Evolutionary conservation across 345 rosid genomes (phyloP).

Genomic region (Rubroshorea leprosula): DNA sequence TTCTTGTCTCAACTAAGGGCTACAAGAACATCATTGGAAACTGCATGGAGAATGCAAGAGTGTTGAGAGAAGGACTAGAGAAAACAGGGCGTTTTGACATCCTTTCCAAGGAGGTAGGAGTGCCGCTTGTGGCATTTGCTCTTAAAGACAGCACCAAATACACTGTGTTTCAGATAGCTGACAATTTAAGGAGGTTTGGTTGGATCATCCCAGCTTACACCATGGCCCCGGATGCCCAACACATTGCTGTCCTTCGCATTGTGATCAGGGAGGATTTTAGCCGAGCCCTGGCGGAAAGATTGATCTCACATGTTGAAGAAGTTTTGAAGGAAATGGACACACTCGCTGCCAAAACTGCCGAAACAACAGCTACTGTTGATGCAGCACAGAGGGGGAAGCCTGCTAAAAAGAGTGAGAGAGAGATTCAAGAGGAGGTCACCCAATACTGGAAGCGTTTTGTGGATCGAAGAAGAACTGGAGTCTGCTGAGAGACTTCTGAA

Average conservation of each 20-base stretch:
- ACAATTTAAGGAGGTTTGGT: slow-evolving; percentile 45
- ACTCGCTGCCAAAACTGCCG: slow-evolving; percentile 17
- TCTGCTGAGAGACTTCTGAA: too few species aligned
- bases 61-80: slow-evolving; percentile 56
- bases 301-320: slow-evolving; percentile 40
- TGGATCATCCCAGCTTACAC: slow-evolving; percentile 76
- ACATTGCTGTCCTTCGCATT: slow-evolving; percentile 70
- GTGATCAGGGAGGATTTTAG: slow-evolving; percentile 67
- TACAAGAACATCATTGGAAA: slow-evolving; percentile 66
- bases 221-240: slow-evolving; percentile 68
- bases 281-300: slow-evolving; percentile 51
- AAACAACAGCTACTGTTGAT: too few species aligned
- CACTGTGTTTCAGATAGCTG: slow-evolving; percentile 56
- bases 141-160: slow-evolving; percentile 45
- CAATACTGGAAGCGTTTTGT: slow-evolving; percentile 54
- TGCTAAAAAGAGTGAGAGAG: slow-evolving; percentile 4
- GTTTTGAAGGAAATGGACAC: slow-evolving; percentile 48
- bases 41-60: slow-evolving; percentile 44
- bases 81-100: slow-evolving; percentile 48
- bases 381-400: too few species aligned
- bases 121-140: slow-evolving; percentile 63
- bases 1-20: too few species aligned
- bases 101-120: slow-evolving; percentile 53
- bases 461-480: slow-evolving; percentile 33
- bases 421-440: slow-evolving; percentile 44